Conservation (phyloP, 2,329 filamentous ascomycete genomes). For the Fusarium clavum region DNA sequence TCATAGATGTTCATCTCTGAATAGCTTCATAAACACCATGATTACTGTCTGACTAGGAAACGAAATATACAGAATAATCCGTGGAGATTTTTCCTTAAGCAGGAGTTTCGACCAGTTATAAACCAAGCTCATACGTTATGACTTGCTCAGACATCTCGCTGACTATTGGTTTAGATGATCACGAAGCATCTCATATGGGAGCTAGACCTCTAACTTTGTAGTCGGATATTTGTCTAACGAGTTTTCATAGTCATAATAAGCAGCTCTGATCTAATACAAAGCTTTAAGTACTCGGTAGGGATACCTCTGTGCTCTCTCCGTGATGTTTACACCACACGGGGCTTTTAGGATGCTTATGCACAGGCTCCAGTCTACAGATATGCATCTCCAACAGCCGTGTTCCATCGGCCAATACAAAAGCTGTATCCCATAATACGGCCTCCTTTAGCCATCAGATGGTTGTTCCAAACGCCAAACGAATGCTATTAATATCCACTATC, state of each 20-base stretch:
- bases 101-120: neutral
- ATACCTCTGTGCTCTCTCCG: slow-evolving; percentile 2
- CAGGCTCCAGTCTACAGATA: slow-evolving; percentile 7
- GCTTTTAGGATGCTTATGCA: slow-evolving; percentile 20
- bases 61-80: neutral
- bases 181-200: neutral
- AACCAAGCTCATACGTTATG: neutral
- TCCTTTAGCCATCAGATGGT: slow-evolving; percentile 17
- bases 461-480: slow-evolving; percentile 41
- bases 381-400: slow-evolving; percentile 8
- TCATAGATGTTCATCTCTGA: neutral
- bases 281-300: neutral
- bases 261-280: slow-evolving; percentile 7
- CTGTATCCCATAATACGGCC: slow-evolving; percentile 21
- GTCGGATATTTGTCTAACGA: neutral
- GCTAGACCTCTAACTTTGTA: neutral
- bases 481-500: slow-evolving; percentile 31
- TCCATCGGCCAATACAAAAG: slow-evolving; percentile 30
- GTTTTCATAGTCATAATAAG: slow-evolving; percentile 11
- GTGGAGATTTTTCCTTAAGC: neutral
- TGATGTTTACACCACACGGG: slow-evolving; percentile 10
- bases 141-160: neutral
- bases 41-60: neutral
- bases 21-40: neutral
- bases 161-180: neutral